A percentile compares a stretch with the other conserved stretches of the same genome.
phyloP scores from a whole-genome alignment of 1,284 basidiomycete species.

The Pseudozyma flocculosa region DNA sequence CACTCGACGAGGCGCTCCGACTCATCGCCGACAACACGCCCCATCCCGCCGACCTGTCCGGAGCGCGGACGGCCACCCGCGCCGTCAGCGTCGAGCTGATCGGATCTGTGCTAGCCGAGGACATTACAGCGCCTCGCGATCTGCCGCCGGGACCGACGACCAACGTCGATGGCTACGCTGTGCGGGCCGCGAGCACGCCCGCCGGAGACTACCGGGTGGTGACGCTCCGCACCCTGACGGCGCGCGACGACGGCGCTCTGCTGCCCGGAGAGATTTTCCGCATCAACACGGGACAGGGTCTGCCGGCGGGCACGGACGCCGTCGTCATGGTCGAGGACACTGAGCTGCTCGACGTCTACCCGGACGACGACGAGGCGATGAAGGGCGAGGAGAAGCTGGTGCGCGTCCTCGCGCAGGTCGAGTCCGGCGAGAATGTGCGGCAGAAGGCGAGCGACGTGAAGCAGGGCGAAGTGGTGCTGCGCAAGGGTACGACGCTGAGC shows the following conservation, averaged over 20 bases:
- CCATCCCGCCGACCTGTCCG: slow-evolving; percentile 47
- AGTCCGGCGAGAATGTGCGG: slow-evolving; percentile 72
- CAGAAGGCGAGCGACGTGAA: slow-evolving; percentile 72
- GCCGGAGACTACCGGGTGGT: slow-evolving; percentile 73
- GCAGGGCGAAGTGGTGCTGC: slow-evolving; percentile 69
- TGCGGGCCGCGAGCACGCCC: slow-evolving; percentile 59
- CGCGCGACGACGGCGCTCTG: slow-evolving; percentile 1
- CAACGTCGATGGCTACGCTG: slow-evolving; percentile 83
- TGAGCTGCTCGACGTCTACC: slow-evolving; percentile 65
- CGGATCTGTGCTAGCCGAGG: slow-evolving; percentile 74
- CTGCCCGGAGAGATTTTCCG: slow-evolving; percentile 32
- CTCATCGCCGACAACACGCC: slow-evolving; percentile 65
- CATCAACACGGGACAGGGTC: slow-evolving; percentile 61
- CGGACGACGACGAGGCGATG: slow-evolving; percentile 73
- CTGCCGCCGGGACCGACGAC: slow-evolving; percentile 64
- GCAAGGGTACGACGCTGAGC: slow-evolving; percentile 66
- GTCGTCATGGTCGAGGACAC: slow-evolving; percentile 93
- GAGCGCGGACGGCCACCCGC: not conserved
- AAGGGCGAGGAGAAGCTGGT: slow-evolving; percentile 70
- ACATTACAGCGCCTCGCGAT: slow-evolving; percentile 68
- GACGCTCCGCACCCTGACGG: slow-evolving; percentile 60
- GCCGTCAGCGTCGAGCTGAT: slow-evolving; percentile 61
- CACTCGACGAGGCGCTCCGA: slow-evolving; percentile 68
- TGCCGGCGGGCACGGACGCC: slow-evolving; percentile 73
- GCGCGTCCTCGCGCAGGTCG: slow-evolving; percentile 68